phyloP scores from a whole-genome alignment of 139 green algal species.

The Asterochloris erici region DNA sequence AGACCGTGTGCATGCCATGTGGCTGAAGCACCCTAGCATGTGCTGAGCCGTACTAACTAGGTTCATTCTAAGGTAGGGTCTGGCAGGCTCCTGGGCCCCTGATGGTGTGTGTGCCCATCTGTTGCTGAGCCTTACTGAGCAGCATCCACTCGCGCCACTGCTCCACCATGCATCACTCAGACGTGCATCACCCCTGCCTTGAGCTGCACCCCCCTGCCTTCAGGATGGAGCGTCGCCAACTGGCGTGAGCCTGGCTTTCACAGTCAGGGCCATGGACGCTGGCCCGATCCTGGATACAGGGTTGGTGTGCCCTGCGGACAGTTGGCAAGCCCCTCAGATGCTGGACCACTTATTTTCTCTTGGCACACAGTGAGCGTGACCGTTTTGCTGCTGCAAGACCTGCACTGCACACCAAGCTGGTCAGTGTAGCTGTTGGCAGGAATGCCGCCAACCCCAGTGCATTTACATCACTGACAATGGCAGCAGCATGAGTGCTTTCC shows the following conservation, averaged over 20 bases:
- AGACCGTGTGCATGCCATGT: too few species aligned
- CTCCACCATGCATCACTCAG: too few species aligned
- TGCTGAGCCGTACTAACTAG: too few species aligned
- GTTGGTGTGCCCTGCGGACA: conserved; percentile 38
- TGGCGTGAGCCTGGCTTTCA: conserved; percentile 91
- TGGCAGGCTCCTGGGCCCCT: too few species aligned
- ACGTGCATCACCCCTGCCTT: background rate
- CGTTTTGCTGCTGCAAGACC: background rate
- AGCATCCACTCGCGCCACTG: too few species aligned
- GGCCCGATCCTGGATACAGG: conserved; percentile 84
- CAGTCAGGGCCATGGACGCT: conserved; percentile 91
- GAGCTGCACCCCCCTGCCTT: background rate
- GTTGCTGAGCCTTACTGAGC: too few species aligned
- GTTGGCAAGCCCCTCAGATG: conserved; percentile 77
- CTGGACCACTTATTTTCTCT: conserved; percentile 67
- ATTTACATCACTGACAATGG: background rate
- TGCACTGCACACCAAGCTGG: background rate
- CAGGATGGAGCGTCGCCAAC: conserved; percentile 61
- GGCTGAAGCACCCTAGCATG: too few species aligned
- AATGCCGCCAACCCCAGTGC: too few species aligned
- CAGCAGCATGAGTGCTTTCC: background rate
- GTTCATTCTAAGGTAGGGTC: too few species aligned
- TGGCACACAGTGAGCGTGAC: conserved; percentile 38
- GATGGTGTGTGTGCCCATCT: too few species aligned
- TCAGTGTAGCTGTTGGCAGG: background rate